These are phyloP conservation scores for Malassezia caprae DNA, from an alignment of 1,284 basidiomycete genomes.

Conservation along the genomic window DNA sequence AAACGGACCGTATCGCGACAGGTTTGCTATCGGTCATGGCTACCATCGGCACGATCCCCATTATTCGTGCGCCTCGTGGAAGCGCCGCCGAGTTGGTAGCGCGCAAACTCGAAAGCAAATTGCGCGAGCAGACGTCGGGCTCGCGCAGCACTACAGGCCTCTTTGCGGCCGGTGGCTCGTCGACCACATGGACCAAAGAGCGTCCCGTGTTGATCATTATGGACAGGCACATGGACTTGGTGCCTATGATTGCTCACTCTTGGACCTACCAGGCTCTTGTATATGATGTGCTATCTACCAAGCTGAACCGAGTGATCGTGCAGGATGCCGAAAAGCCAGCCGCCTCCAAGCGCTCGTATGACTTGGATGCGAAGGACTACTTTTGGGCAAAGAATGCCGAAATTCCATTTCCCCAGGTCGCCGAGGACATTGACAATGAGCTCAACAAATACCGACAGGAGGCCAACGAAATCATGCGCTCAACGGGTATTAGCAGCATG, in stretches of 20 bases:
- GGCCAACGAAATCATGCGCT: constrained; percentile 89
- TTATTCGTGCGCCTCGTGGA: constrained; percentile 85
- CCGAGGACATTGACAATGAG: constrained; percentile 90
- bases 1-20: constrained; percentile 81
- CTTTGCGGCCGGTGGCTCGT: constrained; percentile 24
- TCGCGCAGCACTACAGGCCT: constrained; percentile 50
- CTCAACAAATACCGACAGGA: constrained; percentile 87
- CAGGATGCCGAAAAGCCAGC: constrained; percentile 25
- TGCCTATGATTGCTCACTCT: constrained; percentile 88
- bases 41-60: constrained; percentile 81
- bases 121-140: constrained; percentile 80
- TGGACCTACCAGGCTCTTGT: constrained; percentile 99
- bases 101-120: constrained; percentile 81
- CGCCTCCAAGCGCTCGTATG: constrained; percentile 55
- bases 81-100: constrained; percentile 98
- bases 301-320: constrained; percentile 86
- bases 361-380: constrained; percentile 95
- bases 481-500: constrained; percentile 88
- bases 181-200: constrained; percentile 20
- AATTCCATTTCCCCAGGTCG: constrained; percentile 94
- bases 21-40: constrained; percentile 89
- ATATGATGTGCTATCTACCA: constrained; percentile 93
- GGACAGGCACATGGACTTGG: constrained; percentile 88
- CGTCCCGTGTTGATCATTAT: constrained; percentile 66
- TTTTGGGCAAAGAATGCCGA: constrained; percentile 97